Base-by-base conservation (phyloP, 2,329 filamentous ascomycete species). In the Aspergillus bombycis region DNA sequence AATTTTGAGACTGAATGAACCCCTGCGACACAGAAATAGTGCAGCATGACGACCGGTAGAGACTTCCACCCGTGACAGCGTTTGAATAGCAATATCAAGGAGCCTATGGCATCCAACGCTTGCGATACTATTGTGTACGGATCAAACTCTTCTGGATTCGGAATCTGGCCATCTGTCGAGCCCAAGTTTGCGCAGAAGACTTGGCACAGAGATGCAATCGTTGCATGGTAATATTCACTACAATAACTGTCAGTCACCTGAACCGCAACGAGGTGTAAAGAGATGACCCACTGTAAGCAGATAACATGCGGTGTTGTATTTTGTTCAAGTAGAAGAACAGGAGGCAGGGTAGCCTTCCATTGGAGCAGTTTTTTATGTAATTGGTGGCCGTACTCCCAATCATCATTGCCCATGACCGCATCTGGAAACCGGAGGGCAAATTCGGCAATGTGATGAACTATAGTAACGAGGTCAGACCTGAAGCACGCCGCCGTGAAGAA, bases 11-110 rank as follows among this genome's bases (percentile, higher is more conserved):
- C 60, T 4, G 68, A 59, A 45, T 70, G 67, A 6, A 72, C 63
- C 4, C 70, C 69, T 1, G 62, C 69, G 4, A 70, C 58, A 48
- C 68, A 70, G 45, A 70, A 69, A 54, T 71, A 71, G 53, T 72
- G 70, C 19, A 71, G 58, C 68, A 72, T 70, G 2, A 72, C 68
- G 26, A 72, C 65, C 3, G 70, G 69, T 9, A 70, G 60, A 1
- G 70, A 71, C 41, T 70, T 72, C 60, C 66, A 69, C 5, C 69
- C 69, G 50, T 72, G 68, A 45, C 26, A 58, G 7, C 66, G 62
- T 61, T 68, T 68, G 53, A 64, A 71, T 9, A 68, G 52, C 9
- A 72, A 59, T 9, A 71, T 57, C 32, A 71, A 66, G 1, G 70
- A 68, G 19, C 68, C 69, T 12, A 70, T 61, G 7, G 38, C 43